phyloP scores from a whole-genome alignment of 306 rosid genomes.

The Corylus americana region DNA sequence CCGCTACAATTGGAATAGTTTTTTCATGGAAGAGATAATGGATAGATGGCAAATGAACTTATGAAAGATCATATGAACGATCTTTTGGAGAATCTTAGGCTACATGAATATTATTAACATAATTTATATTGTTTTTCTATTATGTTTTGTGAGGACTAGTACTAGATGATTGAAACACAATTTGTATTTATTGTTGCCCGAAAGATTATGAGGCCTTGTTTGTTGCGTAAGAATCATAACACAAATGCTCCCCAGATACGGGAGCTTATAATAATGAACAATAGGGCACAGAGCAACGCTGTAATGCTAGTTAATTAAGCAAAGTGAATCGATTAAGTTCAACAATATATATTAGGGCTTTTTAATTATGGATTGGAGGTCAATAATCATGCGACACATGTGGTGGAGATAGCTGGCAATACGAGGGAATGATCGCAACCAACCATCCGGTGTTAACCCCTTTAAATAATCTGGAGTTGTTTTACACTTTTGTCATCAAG shows the following conservation, averaged over 20 bases:
- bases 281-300: conserved; percentile 9
- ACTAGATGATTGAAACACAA: conserved; percentile 2
- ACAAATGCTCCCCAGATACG: conserved; percentile 29
- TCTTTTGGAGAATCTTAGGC: conserved; percentile 33
- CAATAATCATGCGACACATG: conserved; percentile 10
- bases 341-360: conserved; percentile 16
- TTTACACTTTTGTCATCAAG: not conserved
- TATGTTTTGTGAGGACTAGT: conserved; percentile 21
- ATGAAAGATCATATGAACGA: conserved; percentile 6
- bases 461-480: conserved; percentile 4
- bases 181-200: not conserved
- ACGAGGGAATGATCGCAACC: not conserved
- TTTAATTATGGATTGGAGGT: not conserved
- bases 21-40: conserved; percentile 30
- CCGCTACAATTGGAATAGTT: conserved; percentile 33
- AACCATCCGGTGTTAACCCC: not conserved
- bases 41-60: conserved; percentile 24
- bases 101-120: not conserved
- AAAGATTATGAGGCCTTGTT: conserved; percentile 23
- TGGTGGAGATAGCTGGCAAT: conserved; percentile 11
- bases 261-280: conserved; percentile 24
- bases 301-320: conserved; percentile 8
- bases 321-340: conserved; percentile 11
- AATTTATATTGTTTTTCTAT: not conserved
- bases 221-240: conserved; percentile 15